Percentiles rank a stretch among this genome's conserved stretches.
Conservation (phyloP, 768 basidiomycete species). For the Calocybe indica region DNA sequence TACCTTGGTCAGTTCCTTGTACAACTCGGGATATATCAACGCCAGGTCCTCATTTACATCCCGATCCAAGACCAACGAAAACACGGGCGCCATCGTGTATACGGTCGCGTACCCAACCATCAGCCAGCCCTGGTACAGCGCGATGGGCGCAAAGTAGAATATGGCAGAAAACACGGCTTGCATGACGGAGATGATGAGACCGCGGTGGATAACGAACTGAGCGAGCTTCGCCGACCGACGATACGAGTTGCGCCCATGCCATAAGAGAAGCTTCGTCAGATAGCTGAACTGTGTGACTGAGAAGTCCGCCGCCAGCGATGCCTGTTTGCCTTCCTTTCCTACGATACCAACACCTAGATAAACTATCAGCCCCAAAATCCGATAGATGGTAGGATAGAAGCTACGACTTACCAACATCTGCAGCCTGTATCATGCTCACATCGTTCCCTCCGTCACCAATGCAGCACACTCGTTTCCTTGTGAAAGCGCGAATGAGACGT, state of each 20-base stretch:
- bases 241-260: slow-evolving; percentile 99
- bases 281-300: slow-evolving; percentile 95
- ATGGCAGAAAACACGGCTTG: slow-evolving; percentile 95
- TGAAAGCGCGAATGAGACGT: slow-evolving; percentile 81
- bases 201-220: slow-evolving; percentile 97
- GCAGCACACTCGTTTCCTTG: slow-evolving; percentile 95
- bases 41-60: slow-evolving; percentile 97
- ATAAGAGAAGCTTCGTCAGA: slow-evolving; percentile 92
- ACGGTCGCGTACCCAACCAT: slow-evolving; percentile 95
- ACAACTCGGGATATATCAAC: slow-evolving; percentile 92
- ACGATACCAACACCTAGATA: slow-evolving; percentile 88
- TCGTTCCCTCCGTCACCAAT: slow-evolving; percentile 99
- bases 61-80: slow-evolving; percentile 91
- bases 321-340: slow-evolving; percentile 98
- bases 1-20: slow-evolving; percentile 96
- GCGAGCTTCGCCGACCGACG: slow-evolving; percentile 96
- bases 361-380: not conserved
- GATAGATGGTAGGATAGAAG: not conserved
- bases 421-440: slow-evolving; percentile 99
- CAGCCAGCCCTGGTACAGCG: slow-evolving; percentile 96
- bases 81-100: slow-evolving; percentile 98
- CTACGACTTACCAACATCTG: slow-evolving; percentile 80
- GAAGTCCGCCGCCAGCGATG: slow-evolving; percentile 98
- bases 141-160: slow-evolving; percentile 93
- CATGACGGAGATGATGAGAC: slow-evolving; percentile 95